A percentile compares a stretch with the other conserved stretches of the same genome.
Conservation (phyloP, 306 rosid genomes). For the Vigna radiata region DNA sequence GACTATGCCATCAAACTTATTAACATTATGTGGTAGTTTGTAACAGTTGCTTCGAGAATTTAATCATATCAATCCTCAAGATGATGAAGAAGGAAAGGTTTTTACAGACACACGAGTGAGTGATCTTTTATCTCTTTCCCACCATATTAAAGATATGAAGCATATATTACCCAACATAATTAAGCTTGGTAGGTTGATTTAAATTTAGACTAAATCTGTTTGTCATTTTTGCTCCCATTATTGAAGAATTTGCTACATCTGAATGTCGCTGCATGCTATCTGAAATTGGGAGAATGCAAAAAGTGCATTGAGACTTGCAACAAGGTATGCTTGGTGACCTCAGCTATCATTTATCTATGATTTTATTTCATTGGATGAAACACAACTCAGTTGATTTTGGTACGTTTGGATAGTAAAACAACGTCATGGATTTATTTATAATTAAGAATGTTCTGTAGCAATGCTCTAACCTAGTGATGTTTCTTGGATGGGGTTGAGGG, state of each 20-base stretch:
- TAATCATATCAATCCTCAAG: slow-evolving; percentile 98
- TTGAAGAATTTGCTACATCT: slow-evolving; percentile 83
- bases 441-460: background rate
- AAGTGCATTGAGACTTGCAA: slow-evolving; percentile 94
- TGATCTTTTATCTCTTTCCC: slow-evolving; percentile 28
- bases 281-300: slow-evolving; percentile 85
- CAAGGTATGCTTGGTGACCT: slow-evolving; percentile 63
- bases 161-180: slow-evolving; percentile 6
- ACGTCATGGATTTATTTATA: slow-evolving; percentile 7
- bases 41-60: slow-evolving; percentile 92
- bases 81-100: slow-evolving; percentile 89
- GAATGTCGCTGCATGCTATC: slow-evolving; percentile 88
- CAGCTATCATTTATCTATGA: slow-evolving; percentile 7
- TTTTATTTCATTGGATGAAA: slow-evolving; percentile 30
- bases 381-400: background rate
- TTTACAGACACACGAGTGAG: slow-evolving; percentile 83
- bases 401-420: slow-evolving; percentile 17
- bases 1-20: slow-evolving; percentile 33
- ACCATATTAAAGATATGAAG: background rate
- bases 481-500: background rate
- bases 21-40: slow-evolving; percentile 50
- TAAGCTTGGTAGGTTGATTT: slow-evolving; percentile 23
- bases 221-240: slow-evolving; percentile 33
- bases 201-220: slow-evolving; percentile 41
- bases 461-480: background rate